Percentiles rank a stretch among this genome's conserved stretches.
Conservation (phyloP, 345 rosid species). For the Populus ilicifolia region DNA sequence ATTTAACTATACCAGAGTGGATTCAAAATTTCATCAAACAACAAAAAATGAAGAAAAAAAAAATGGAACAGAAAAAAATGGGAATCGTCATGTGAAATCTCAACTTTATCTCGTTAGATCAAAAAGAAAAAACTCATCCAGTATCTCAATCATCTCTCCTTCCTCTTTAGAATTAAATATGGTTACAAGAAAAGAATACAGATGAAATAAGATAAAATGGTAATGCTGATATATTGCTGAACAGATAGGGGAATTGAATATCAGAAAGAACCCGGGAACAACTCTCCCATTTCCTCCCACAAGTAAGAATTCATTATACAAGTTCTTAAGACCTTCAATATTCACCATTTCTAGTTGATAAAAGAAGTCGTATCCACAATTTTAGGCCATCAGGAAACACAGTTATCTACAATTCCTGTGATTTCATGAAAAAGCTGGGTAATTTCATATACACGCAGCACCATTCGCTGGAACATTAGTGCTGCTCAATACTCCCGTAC, state of each 20-base stretch:
- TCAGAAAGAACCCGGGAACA: constrained; percentile 8
- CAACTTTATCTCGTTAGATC: not conserved
- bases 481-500: constrained; percentile 10
- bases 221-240: not conserved
- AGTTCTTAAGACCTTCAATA: constrained; percentile 19
- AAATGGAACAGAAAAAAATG: too few relatives aligned
- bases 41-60: not conserved
- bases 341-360: constrained; percentile 11
- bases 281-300: constrained; percentile 12
- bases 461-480: not conserved
- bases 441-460: constrained; percentile 10
- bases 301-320: constrained; percentile 8
- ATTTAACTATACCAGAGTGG: too few relatives aligned
- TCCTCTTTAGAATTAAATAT: not conserved
- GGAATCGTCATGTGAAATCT: not conserved
- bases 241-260: constrained; percentile 8
- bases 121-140: not conserved
- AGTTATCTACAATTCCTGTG: constrained; percentile 31
- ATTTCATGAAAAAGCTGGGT: constrained; percentile 9
- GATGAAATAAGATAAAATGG: not conserved
- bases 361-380: constrained; percentile 34
- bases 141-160: not conserved
- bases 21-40: too few relatives aligned
- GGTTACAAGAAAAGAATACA: not conserved
- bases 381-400: constrained; percentile 22